These are phyloP conservation scores for Chaetothyriales sp. DNA, from an alignment of 2,329 filamentous ascomycete species.

Conservation along the genomic window DNA sequence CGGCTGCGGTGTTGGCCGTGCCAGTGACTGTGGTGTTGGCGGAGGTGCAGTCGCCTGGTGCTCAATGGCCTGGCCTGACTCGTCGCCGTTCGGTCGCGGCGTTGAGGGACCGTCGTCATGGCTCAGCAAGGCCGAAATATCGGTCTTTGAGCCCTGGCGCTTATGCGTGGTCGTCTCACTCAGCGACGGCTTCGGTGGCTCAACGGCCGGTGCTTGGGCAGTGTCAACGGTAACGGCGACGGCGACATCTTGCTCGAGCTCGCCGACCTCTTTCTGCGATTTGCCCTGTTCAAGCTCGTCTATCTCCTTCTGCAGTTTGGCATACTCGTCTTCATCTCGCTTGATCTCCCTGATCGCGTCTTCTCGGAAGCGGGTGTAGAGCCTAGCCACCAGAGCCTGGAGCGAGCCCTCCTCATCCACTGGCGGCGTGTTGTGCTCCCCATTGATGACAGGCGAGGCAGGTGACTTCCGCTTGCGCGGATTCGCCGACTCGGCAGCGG, in stretches of 20 bases:
- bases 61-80: background rate
- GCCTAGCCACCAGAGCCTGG: slow-evolving; percentile 45
- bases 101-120: background rate
- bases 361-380: slow-evolving; percentile 62
- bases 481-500: slow-evolving; percentile 24
- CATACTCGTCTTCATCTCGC: slow-evolving; percentile 56
- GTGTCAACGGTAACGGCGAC: background rate
- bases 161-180: slow-evolving; percentile 3
- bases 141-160: background rate
- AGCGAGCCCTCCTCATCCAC: slow-evolving; percentile 6
- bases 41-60: background rate
- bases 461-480: slow-evolving; percentile 62
- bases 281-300: slow-evolving; percentile 50
- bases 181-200: slow-evolving; percentile 8
- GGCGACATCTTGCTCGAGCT: slow-evolving; percentile 14
- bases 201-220: background rate
- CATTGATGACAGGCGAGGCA: slow-evolving; percentile 46
- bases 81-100: background rate
- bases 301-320: slow-evolving; percentile 51
- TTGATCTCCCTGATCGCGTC: slow-evolving; percentile 54
- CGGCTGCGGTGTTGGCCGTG: no score
- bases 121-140: background rate
- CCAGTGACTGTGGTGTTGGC: background rate
- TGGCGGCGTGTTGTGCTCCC: slow-evolving; percentile 43
- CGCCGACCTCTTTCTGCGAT: slow-evolving; percentile 41